These are phyloP conservation scores for Aspergillus kassunensis DNA, from an alignment of 495 filamentous ascomycete genomes.

Conservation along the genomic window DNA sequence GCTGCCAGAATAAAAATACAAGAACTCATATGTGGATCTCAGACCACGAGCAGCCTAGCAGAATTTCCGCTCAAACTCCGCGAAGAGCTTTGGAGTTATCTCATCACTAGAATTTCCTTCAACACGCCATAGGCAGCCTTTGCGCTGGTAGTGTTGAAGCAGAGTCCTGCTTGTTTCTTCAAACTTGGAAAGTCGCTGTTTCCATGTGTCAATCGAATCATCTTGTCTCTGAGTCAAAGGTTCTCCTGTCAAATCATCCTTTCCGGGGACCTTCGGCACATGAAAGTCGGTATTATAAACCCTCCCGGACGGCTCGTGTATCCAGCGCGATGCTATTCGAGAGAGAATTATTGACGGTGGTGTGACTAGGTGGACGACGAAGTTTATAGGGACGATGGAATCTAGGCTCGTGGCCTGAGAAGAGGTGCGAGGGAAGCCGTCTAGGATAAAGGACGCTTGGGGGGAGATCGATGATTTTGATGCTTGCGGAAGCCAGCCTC, in stretches of 20 bases:
- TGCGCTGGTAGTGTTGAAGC: slow-evolving; percentile 81
- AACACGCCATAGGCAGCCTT: slow-evolving; percentile 85
- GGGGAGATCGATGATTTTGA: slow-evolving; percentile 58
- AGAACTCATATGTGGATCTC: slow-evolving; percentile 18
- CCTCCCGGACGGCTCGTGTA: slow-evolving; percentile 86
- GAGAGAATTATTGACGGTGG: slow-evolving; percentile 72
- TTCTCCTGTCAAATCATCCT: slow-evolving; percentile 91
- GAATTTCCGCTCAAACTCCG: slow-evolving; percentile 77
- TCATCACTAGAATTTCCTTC: slow-evolving; percentile 86
- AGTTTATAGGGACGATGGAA: slow-evolving; percentile 80
- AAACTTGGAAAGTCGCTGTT: slow-evolving; percentile 71
- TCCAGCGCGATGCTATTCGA: slow-evolving; percentile 86
- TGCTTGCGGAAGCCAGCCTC: slow-evolving; percentile 66
- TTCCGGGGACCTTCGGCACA: slow-evolving; percentile 70
- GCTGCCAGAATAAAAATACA: slow-evolving; percentile 12
- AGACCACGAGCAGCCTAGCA: slow-evolving; percentile 28
- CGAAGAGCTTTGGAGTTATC: slow-evolving; percentile 80
- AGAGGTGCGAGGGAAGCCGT: slow-evolving; percentile 91
- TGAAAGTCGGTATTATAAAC: slow-evolving; percentile 96
- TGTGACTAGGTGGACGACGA: slow-evolving; percentile 62
- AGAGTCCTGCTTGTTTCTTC: slow-evolving; percentile 81
- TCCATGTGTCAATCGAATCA: slow-evolving; percentile 84
- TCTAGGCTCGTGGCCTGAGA: slow-evolving; percentile 74
- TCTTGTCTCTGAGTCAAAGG: slow-evolving; percentile 75
- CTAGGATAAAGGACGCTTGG: slow-evolving; percentile 84